phyloP scores from a whole-genome alignment of 306 rosid genomes.

The Calophaca sinica region DNA sequence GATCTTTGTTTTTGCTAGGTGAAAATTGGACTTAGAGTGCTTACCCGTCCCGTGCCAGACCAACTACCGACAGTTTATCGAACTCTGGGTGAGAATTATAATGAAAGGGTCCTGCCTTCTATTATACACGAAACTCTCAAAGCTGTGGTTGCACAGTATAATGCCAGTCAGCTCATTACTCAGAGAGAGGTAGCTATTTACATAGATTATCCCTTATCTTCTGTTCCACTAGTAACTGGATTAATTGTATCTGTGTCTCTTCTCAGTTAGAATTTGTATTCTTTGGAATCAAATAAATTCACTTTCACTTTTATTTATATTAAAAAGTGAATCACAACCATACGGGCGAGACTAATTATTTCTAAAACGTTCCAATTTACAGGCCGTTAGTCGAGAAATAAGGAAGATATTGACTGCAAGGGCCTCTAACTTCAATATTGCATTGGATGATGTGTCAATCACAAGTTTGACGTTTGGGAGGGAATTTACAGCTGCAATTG shows the following conservation, averaged over 20 bases:
- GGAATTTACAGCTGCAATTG: constrained; percentile 87
- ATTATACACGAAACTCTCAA: constrained; percentile 86
- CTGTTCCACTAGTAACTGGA: background rate
- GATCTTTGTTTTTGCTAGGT: constrained; percentile 58
- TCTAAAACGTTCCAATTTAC: constrained; percentile 21
- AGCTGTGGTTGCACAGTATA: constrained; percentile 85
- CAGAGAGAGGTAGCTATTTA: constrained; percentile 78
- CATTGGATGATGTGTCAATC: constrained; percentile 92
- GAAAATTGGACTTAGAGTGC: constrained; percentile 82
- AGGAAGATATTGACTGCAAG: constrained; percentile 75
- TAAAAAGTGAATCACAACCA: constrained; percentile 4
- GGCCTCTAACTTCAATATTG: constrained; percentile 83
- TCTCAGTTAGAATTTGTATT: constrained; percentile 22
- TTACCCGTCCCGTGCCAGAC: constrained; percentile 72
- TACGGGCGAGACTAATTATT: constrained; percentile 27
- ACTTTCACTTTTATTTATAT: background rate
- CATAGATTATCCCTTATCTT: background rate
- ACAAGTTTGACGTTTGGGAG: constrained; percentile 74
- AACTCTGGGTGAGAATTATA: constrained; percentile 73
- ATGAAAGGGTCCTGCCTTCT: constrained; percentile 81
- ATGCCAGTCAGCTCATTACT: constrained; percentile 93
- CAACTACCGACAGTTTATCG: constrained; percentile 78
- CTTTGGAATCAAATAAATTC: constrained; percentile 8
- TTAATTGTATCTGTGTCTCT: background rate
- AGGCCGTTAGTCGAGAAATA: constrained; percentile 89